These are phyloP conservation scores for Beauveria sp. DNA, from an alignment of 2,329 filamentous ascomycete genomes.

Conservation along the genomic window DNA sequence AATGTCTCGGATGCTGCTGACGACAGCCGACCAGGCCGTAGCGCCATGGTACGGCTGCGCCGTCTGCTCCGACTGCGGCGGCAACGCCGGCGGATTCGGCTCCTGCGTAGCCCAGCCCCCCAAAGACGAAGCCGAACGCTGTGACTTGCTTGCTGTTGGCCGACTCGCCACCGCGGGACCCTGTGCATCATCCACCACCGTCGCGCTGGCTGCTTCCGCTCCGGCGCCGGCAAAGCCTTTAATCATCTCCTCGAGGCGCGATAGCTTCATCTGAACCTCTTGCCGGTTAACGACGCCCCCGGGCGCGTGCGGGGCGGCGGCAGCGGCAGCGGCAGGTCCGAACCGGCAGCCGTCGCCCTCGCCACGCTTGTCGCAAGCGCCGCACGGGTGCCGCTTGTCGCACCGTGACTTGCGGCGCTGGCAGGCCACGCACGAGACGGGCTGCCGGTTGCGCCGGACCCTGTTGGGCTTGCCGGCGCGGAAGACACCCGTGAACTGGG, in stretches of 20 bases:
- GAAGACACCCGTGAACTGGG: slow-evolving; percentile 27
- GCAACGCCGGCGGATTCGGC: neutral
- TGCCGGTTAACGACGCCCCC: slow-evolving; percentile 14
- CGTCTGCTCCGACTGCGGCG: neutral
- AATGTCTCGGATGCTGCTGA: slow-evolving; percentile 35
- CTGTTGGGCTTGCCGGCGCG: slow-evolving; percentile 26
- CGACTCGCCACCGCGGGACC: neutral
- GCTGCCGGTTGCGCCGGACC: slow-evolving; percentile 31
- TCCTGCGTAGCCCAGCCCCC: neutral
- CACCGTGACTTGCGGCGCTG: slow-evolving; percentile 36
- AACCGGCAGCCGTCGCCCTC: too few relatives aligned
- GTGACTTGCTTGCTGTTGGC: neutral
- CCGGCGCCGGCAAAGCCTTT: slow-evolving; percentile 23
- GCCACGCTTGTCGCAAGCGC: too few relatives aligned
- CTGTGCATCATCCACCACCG: neutral
- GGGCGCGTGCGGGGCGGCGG: slow-evolving; percentile 11
- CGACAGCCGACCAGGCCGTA: slow-evolving; percentile 34
- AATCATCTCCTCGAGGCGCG: slow-evolving; percentile 34
- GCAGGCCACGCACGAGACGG: slow-evolving; percentile 34
- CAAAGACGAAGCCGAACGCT: neutral
- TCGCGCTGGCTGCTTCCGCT: neutral
- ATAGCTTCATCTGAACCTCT: slow-evolving; percentile 33
- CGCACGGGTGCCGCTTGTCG: slow-evolving; percentile 28
- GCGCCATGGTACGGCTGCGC: slow-evolving; percentile 25
- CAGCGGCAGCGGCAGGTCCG: slow-evolving; percentile 27